Percentiles rank a stretch among this genome's conserved stretches.
phyloP scores from a whole-genome alignment of 257 asterid genomes.

The Lycium barbarum region DNA sequence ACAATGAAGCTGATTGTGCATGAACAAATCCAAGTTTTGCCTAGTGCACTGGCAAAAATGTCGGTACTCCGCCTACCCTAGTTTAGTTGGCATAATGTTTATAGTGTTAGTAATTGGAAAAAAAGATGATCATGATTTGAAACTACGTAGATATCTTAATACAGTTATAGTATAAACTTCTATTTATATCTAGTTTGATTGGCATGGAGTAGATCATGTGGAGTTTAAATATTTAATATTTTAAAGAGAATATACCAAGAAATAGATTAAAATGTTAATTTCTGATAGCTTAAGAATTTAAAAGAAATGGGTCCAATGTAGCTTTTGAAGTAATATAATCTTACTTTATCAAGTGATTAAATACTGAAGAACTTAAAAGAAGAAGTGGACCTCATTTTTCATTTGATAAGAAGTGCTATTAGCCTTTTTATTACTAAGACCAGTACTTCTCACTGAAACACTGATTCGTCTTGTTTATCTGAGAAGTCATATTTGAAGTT shows the following conservation, averaged over 20 bases:
- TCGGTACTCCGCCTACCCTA: neutral
- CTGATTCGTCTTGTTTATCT: conserved; percentile 22
- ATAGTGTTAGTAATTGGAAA: neutral
- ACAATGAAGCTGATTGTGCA: neutral
- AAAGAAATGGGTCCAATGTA: neutral
- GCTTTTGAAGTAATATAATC: neutral
- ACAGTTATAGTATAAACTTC: neutral
- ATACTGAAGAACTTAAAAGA: neutral
- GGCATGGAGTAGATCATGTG: neutral
- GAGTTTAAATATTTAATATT: neutral
- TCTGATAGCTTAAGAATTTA: conserved; percentile 9
- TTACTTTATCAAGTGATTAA: neutral
- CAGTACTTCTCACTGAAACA: neutral
- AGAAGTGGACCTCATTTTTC: neutral
- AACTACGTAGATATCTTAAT: neutral
- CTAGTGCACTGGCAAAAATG: neutral
- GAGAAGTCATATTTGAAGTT: conserved; percentile 12
- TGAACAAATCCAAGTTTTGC: neutral
- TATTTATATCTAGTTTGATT: neutral
- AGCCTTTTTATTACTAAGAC: neutral
- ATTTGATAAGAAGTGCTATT: neutral
- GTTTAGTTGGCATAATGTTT: neutral
- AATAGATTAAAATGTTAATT: conserved; percentile 3
- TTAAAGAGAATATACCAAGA: conserved; percentile 3
- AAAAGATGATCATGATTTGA: neutral